These are phyloP conservation scores for Lumnitzera racemosa DNA, from an alignment of 345 rosid genomes.

Conservation along the genomic window DNA sequence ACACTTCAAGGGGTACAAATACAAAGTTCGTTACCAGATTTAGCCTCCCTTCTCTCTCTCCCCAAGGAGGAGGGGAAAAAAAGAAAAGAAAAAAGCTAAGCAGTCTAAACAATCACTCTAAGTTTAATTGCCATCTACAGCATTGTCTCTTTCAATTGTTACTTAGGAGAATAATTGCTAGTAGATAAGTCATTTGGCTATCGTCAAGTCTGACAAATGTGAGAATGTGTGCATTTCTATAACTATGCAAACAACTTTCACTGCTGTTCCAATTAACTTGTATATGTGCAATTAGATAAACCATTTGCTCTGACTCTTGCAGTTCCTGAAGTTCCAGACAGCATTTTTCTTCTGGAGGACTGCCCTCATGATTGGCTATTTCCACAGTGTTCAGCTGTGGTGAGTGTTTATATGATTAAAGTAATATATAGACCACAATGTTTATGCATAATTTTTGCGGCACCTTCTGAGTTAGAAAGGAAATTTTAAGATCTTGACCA, in stretches of 20 bases:
- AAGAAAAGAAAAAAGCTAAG: no score
- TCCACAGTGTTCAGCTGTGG: slow-evolving; percentile 97
- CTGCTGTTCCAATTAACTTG: no score
- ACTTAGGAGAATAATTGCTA: no score
- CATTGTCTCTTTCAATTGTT: neutral
- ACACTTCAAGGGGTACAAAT: no score
- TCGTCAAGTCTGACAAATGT: neutral
- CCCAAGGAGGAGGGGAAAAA: no score
- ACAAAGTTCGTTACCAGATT: no score
- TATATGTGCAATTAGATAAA: no score
- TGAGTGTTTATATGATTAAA: slow-evolving; percentile 18
- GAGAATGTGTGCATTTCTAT: neutral
- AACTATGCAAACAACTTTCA: neutral
- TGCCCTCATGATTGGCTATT: slow-evolving; percentile 99
- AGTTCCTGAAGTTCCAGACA: slow-evolving; percentile 67
- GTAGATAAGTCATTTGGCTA: neutral
- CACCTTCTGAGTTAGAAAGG: neutral
- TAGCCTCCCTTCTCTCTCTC: no score
- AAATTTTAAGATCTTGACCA: neutral
- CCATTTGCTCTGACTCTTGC: slow-evolving; percentile 12
- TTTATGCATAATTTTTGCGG: neutral
- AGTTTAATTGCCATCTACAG: no score
- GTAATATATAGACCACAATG: no score
- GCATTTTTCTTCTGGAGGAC: slow-evolving; percentile 73
- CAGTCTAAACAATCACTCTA: no score